Base-by-base conservation (phyloP, 1,284 basidiomycete species). In the Lentinula novae-zelandiae region DNA sequence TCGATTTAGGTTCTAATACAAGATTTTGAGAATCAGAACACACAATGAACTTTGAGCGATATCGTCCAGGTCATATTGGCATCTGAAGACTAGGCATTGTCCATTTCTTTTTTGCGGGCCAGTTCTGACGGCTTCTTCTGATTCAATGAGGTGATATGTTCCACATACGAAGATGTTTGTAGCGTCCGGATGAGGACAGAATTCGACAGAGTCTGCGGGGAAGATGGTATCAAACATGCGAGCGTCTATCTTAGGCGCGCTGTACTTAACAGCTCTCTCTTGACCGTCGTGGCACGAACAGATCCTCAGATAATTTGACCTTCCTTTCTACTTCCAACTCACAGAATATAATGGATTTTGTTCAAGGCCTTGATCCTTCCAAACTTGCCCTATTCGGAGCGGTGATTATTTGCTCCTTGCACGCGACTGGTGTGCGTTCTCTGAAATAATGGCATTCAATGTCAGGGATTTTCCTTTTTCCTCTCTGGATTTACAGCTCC, bases 171-270 rank as follows among this genome's bases (percentile, higher is more conserved):
- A 83, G n/a, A 95, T 74, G 66, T 87, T 76, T 13, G 78, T 74
- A 48, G 78, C 78, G 44, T 76, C 75, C 15, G 78, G 77, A 62
- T 83, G 81, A 12, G 93, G 94, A 68, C 93, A 95, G 71, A 94
- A 96, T 69, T 97, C 95, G 61, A 93, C 82, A 15, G 90, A 86
- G 73, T 96, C 94, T n/a, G 95, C 95, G 7, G 93, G 93, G 70
- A 85, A 90, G 13, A 78, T 74, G 0, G 95, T 96, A 72, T 95
- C 87, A 34, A 63, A 51, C 31, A 55, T 57, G 27, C 27, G 27
- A 27, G 27, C 27, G 27, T 27, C 27, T 27, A 27, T 27, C 3
- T 4, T 27, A 27, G 27, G n/a, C 20, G 53, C 22, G 54, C 54
- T 12, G 6, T 40, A 17, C 3, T 27, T 22, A 12, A 31, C 40